Evolutionary conservation across 495 filamentous ascomycete genomes (phyloP), one percentile per base, ranked within the genome.

Genomic region (Aspergillus bertholletiae): DNA sequence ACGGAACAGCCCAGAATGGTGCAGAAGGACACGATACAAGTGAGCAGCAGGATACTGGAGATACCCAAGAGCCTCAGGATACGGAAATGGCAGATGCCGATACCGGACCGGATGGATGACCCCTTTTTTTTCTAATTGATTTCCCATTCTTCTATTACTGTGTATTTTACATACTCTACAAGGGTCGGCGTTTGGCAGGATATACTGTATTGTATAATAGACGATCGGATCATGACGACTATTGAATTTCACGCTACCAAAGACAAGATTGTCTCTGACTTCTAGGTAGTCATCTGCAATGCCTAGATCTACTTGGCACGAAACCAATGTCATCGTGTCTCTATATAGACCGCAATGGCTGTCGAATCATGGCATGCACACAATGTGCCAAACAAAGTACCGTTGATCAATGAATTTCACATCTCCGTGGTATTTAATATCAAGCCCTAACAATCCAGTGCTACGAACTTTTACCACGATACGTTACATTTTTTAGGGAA

Each of bases 21-120:
- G 22, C 18, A 43, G 39, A 43, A 22, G 20, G 7, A 22, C 17
- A 43, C 18, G 39, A 11, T 7, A 22, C 18, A 2, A 12, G 28
- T 37, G 45, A 47, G 22, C 45, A 18, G 12, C 35, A 48, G 26
- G 23, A 46, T 26, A 45, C 23, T 17, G 20, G n/a, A 27, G 44
- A 52, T 37, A 37, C 34, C 37, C 44, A 22, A 48, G 41, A 48
- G 48, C 51, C 47, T 2, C 40, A 61, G 45, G 59, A 64, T 35
- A 59, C 37, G 51, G 64, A 50, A 41, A 68, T 57, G 65, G 62
- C 57, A 28, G 58, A 43, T 48, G 67, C 53, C 17, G 39, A 51
- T 15, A 39, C 47, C 20, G 23, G 26, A 7, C 28, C 47, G 17
- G 35, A n/a, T 15, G 47, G 47, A 21, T 51, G 20, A 41, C 49